Evolutionary conservation across 176 grass and related monocot genomes (phyloP), one percentile per base, ranked within the genome.

Genomic region (Themeda triandra): DNA sequence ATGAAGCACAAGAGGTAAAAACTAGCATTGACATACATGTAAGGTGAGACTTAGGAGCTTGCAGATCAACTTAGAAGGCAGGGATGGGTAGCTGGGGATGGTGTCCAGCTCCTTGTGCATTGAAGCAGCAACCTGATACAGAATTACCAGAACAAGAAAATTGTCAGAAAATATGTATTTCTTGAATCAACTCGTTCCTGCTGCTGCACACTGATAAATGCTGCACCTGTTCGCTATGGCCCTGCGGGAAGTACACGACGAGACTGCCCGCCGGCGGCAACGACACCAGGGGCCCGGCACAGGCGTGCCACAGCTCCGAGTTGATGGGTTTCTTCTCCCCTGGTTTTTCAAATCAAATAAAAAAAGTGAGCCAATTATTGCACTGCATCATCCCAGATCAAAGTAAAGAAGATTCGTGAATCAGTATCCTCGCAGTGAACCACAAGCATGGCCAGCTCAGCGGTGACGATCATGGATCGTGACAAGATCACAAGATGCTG

Each of bases 231-330:
- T 99, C 97, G 31, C 97, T 99, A 86, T 99, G 97, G 35, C 97
- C 97, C 79, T 99, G 97, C 1, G 97, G 97, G 29, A 99, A 99
- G 89, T 99, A 99, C 17, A 99, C 93, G 2, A 99, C 97, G 4
- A 99, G 82, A 62, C 97, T 96, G 35, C 93, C 93, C 23, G 91
- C 91, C 5, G 97, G 93, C 30, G 97, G 97, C 84, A 99, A 36
- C 6, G 88, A 93, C 62, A 94, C 88, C 64, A 99, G 86, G 36
- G 97, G 97, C 6, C 97, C 97, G 6, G 97, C 92, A 86, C 97
- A 99, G 62, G 97, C 97, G 63, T 99, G 97, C 97, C 97, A 99
- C 48, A 99, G 64, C 82, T 96, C 97, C 42, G 97, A 96, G 79
- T 92, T 96, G 82, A 96, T 99, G 27, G 62, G 88, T 28, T 99